Evolutionary conservation across 495 filamentous ascomycete species (phyloP), one percentile per base, ranked within the genome.

Genomic region (Alectoria sarmentosa): DNA sequence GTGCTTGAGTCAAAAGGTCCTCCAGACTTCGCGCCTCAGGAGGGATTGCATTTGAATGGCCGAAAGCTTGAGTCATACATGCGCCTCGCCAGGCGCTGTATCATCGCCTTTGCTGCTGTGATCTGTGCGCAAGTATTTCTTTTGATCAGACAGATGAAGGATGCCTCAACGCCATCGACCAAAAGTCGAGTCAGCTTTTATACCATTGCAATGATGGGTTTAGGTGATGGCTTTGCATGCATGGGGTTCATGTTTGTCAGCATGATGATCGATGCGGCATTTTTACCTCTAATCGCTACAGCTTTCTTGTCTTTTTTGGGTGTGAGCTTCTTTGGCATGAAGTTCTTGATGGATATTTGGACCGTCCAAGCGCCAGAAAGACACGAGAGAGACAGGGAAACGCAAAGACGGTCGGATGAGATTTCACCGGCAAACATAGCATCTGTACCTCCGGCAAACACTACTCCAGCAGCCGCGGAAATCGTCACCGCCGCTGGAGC

Each of bases 131-230:
- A 98, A 71, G 81, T 96, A 26, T 78, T 83, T 61, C 76, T 96
- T 14, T 80, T 95, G 55, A 84, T 93, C 66, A 76, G 83, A 55
- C 94, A 98, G 75, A 88, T 95, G 77, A 93, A 92, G 73, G 91
- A 97, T 68, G 85, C 92, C 6, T 91, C 85, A 39, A 98, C 94
- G 8, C 93, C 94, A n/a, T 97, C 92, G 2, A 98, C 93, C 0
- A 79, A 91, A 52, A 93, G 90, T 67, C 84, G 94, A 21, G 83
- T 97, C 72, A 96, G 93, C 77, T 90, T 96, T 74, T 92, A 88
- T 73, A 93, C 90, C 0, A 84, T 92, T 65, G 83, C 83, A 59
- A 85, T 90, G 71, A 91, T 97, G 85, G 79, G 90, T n/a, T 79
- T 96, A 60, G 91, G 88, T 19, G 94, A 98, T 74, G 88, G 89